A percentile compares a stretch with the other conserved stretches of the same genome.
These are phyloP conservation scores for Alternaria sp. DNA, from an alignment of 2,329 filamentous ascomycete species.

Conservation along the genomic window DNA sequence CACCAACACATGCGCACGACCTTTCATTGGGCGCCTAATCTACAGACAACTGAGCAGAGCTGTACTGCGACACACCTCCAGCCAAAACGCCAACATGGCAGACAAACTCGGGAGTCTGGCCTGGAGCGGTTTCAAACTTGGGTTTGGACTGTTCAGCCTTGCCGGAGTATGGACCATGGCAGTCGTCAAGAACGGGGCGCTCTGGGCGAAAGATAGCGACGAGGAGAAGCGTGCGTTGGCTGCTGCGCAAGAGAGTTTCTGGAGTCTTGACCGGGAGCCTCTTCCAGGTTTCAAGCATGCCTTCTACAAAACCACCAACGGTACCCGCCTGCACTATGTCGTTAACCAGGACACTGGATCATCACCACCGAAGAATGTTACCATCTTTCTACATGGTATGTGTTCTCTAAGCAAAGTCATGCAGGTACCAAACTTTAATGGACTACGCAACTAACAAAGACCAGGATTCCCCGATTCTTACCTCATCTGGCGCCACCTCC, in stretches of 20 bases:
- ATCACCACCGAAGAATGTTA: constrained; percentile 46
- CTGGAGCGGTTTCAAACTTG: constrained; percentile 36
- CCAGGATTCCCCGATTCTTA: constrained; percentile 64
- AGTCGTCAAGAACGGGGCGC: constrained; percentile 32
- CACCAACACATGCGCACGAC: background rate
- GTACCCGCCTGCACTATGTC: constrained; percentile 63
- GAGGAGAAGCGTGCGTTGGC: constrained; percentile 30
- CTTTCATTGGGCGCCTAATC: background rate
- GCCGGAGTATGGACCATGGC: constrained; percentile 27
- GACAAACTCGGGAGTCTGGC: constrained; percentile 23
- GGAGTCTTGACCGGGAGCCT: constrained; percentile 58
- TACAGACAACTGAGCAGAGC: background rate
- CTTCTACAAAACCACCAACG: constrained; percentile 58
- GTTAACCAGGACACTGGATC: constrained; percentile 38
- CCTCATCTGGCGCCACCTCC: constrained; percentile 59
- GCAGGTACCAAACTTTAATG: background rate
- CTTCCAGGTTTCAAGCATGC: constrained; percentile 57
- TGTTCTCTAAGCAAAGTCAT: background rate
- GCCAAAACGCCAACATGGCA: constrained; percentile 1
- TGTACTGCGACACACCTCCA: background rate
- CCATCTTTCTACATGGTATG: constrained; percentile 61
- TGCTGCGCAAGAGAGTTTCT: constrained; percentile 59
- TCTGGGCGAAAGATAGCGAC: constrained; percentile 33
- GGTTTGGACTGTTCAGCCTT: constrained; percentile 41
- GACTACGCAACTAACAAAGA: background rate